phyloP scores from a whole-genome alignment of 2,329 filamentous ascomycete species.

The Sporothrix curviconia region DNA sequence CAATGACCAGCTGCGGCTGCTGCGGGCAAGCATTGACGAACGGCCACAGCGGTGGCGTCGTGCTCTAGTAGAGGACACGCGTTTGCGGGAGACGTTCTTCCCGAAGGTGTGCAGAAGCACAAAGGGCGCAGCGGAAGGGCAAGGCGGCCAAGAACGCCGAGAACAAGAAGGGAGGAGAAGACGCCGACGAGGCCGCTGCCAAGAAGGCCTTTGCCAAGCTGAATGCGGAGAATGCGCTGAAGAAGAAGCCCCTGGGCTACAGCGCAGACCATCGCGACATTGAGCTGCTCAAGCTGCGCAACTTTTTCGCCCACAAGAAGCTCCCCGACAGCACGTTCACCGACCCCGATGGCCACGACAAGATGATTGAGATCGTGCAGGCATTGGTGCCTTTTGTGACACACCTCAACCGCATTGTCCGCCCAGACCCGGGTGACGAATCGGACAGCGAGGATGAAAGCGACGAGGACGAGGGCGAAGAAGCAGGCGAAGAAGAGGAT shows the following conservation, averaged over 20 bases:
- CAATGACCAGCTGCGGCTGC: slow-evolving; percentile 52
- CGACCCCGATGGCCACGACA: slow-evolving; percentile 54
- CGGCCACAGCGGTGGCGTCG: slow-evolving; percentile 63
- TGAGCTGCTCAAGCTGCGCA: slow-evolving; percentile 70
- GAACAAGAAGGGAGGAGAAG: not conserved
- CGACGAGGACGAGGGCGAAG: slow-evolving; percentile 23
- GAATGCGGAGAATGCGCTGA: slow-evolving; percentile 71
- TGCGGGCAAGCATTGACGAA: slow-evolving; percentile 70
- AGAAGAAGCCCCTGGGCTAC: slow-evolving; percentile 81
- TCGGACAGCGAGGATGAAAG: slow-evolving; percentile 43
- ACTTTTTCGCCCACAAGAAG: slow-evolving; percentile 65
- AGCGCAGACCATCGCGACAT: slow-evolving; percentile 70
- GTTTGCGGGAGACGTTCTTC: slow-evolving; percentile 60
- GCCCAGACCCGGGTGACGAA: slow-evolving; percentile 56
- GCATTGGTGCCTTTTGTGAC: slow-evolving; percentile 72
- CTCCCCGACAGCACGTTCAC: slow-evolving; percentile 61
- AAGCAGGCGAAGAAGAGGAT: slow-evolving; percentile 5
- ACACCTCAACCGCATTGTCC: slow-evolving; percentile 65
- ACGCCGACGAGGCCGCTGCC: no score
- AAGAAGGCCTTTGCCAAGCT: slow-evolving; percentile 58
- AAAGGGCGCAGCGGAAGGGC: slow-evolving; percentile 47
- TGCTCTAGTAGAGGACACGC: slow-evolving; percentile 54
- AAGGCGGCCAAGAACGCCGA: slow-evolving; percentile 41
- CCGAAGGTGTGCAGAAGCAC: slow-evolving; percentile 40
- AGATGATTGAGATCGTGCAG: slow-evolving; percentile 57